phyloP scores from a whole-genome alignment of 108 stramenopile genomes.

The Bacterosira constricta region DNA sequence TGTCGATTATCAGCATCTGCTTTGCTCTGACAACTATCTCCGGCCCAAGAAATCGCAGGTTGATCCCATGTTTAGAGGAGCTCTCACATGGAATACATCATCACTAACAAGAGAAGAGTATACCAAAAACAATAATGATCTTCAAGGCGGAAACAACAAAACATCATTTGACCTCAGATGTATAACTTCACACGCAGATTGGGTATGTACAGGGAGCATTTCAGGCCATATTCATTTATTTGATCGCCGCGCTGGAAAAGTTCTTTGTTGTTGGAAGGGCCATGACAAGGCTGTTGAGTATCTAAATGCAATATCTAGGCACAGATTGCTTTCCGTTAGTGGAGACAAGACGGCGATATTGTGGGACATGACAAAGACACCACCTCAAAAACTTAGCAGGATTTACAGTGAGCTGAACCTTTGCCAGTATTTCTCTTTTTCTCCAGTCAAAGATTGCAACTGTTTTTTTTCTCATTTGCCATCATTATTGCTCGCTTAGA shows the following conservation, averaged over 20 bases:
- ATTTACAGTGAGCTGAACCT: conserved; percentile 18
- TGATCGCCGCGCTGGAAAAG: conserved; percentile 21
- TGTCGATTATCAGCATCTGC: neutral
- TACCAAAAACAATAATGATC: neutral
- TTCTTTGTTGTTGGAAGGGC: conserved; percentile 32
- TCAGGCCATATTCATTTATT: conserved; percentile 37
- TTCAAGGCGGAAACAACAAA: neutral
- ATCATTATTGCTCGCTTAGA: neutral
- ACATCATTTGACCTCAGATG: conserved; percentile 30
- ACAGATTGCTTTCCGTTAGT: conserved; percentile 19
- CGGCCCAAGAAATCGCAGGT: neutral
- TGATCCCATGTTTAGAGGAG: conserved; percentile 21
- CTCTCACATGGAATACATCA: conserved; percentile 22
- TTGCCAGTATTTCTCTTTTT: neutral
- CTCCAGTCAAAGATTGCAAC: neutral
- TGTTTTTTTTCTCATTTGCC: neutral
- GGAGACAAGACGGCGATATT: conserved; percentile 34
- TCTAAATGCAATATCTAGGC: conserved; percentile 22
- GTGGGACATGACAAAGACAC: conserved; percentile 25
- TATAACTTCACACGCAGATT: conserved; percentile 30
- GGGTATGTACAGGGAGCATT: conserved; percentile 24
- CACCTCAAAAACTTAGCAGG: conserved; percentile 22
- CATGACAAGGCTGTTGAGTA: conserved; percentile 29
- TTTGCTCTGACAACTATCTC: neutral
- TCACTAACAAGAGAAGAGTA: neutral